Evolutionary conservation across 1,284 basidiomycete genomes (phyloP).

Genomic region (Sanghuangporus baumii): DNA sequence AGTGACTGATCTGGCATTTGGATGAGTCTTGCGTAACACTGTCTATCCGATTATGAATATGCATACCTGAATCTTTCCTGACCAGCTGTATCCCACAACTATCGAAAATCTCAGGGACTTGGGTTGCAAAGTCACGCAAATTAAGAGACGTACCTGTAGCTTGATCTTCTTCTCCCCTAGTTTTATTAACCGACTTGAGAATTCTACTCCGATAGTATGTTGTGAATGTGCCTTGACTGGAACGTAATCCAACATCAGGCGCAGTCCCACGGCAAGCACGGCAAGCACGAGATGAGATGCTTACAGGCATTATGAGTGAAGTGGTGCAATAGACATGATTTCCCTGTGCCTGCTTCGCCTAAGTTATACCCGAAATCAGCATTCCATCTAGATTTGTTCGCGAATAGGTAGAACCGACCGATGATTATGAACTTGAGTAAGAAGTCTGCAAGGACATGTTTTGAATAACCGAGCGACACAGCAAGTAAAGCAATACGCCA

Average conservation of each 20-base stretch:
- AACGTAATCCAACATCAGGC: constrained; percentile 12
- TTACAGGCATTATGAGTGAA: constrained; percentile 92
- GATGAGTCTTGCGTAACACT: constrained; percentile 1
- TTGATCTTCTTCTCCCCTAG: constrained; percentile 93
- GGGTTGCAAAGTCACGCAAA: background rate
- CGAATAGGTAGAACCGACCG: constrained; percentile 42
- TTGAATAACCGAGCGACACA: background rate
- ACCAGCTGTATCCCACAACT: constrained; percentile 98
- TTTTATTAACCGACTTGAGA: constrained; percentile 84
- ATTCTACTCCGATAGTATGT: constrained; percentile 97
- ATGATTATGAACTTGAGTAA: constrained; percentile 97
- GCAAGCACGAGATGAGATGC: constrained; percentile 27
- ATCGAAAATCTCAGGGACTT: constrained; percentile 15
- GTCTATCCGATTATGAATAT: constrained; percentile 22
- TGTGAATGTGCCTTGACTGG: constrained; percentile 94
- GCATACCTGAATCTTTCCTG: constrained; percentile 92
- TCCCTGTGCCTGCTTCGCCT: constrained; percentile 96
- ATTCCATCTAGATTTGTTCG: constrained; percentile 12
- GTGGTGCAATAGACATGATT: constrained; percentile 93
- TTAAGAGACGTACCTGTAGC: constrained; percentile 62
- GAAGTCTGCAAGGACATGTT: constrained; percentile 66
- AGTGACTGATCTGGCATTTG: constrained; percentile 76
- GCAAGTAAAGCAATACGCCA: constrained; percentile 5
- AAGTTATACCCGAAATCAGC: constrained; percentile 12
- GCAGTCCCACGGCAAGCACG: constrained; percentile 1